Evolutionary conservation across 2,329 filamentous ascomycete species (phyloP), one percentile per base, ranked within the genome.

Genomic region (Phialophora macrospora): DNA sequence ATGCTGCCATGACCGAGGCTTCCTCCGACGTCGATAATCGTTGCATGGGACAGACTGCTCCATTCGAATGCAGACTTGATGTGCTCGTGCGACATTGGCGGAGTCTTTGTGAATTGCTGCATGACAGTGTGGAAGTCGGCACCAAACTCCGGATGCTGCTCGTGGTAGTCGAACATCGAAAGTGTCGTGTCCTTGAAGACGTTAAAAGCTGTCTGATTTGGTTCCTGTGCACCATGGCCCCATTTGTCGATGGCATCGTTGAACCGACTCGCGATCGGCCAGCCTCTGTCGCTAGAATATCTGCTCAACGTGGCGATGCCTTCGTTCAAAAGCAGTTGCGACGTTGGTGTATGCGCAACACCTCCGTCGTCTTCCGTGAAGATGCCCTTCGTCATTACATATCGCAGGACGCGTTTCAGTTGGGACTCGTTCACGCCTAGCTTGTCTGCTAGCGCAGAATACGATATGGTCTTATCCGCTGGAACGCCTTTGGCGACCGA

Each of bases 121-220:
- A 62, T 61, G 46, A 65, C 57, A 17, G 51, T 30, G 49, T 65
- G 63, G 38, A 61, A 61, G 20, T 65, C 63, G 9, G 48, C 52
- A 9, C 48, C 38, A 28, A 44, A 65, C 12, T n/a, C 72, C 0
- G 71, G 68, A 12, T 69, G 55, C 41, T 59, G 63, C 5, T 68
- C 62, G 11, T 77, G 65, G 62, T 77, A 72, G 3, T 76, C 72
- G 57, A 78, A 80, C 62, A 77, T 74, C 0, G 73, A 67, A 22
- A 73, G 51, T n/a, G 70, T 68, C 1, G 70, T 71, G 20, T 68
- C 56, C 30, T 68, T 68, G 0, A 77, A 76, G 17, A 79, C 38
- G 46, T 73, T 75, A 20, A 71, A 74, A 3, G 70, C 73, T 1
- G 73, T 73, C 48, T 75, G 46, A 30, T 70, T 72, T 9, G 68